Evolutionary conservation across 306 rosid genomes (phyloP).

Genomic region (Acmispon strigosus): DNA sequence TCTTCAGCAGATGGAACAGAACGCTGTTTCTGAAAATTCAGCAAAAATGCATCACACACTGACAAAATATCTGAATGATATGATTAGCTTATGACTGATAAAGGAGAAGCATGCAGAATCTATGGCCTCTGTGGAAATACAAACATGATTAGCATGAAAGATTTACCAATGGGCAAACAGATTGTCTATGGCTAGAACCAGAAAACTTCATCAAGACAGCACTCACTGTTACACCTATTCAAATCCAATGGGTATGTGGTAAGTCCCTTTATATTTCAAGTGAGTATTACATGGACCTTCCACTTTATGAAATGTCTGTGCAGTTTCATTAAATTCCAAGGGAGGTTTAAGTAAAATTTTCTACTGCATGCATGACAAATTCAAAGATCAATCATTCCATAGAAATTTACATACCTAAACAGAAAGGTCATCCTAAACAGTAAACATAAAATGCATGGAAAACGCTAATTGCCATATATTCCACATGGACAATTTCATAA

Average conservation of each 20-base stretch:
- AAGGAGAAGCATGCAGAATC: background rate
- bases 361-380: background rate
- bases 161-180: background rate
- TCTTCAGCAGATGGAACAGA: slow-evolving; percentile 3
- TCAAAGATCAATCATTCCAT: background rate
- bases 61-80: slow-evolving; percentile 12
- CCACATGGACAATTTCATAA: background rate
- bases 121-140: background rate
- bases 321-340: background rate
- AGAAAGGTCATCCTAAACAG: slow-evolving; percentile 2
- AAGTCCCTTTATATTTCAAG: background rate
- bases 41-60: slow-evolving; percentile 14
- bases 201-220: background rate
- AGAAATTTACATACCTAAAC: background rate
- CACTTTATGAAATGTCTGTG: background rate
- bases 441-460: background rate
- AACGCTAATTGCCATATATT: background rate
- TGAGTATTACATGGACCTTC: background rate
- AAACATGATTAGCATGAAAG: background rate
- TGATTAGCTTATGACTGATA: background rate
- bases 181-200: background rate
- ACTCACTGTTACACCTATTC: background rate
- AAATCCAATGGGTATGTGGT: background rate
- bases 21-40: slow-evolving; percentile 45
- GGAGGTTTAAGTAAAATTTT: background rate